phyloP scores from a whole-genome alignment of 1,139 yeast genomes.

The Lodderomyces beijingensis region DNA sequence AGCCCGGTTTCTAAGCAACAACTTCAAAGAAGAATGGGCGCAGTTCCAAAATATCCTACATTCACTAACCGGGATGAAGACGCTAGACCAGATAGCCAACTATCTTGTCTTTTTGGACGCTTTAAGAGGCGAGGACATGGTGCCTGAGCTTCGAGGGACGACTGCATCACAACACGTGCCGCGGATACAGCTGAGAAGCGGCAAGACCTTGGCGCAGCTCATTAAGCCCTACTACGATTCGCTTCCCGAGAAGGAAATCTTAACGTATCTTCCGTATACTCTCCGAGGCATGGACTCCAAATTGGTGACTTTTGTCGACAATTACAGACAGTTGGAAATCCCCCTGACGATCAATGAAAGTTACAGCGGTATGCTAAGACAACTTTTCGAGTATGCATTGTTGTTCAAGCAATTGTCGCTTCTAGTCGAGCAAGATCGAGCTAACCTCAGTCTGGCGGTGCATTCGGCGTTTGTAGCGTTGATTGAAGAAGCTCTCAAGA shows the following conservation, averaged over 20 bases:
- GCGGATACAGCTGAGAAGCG: neutral
- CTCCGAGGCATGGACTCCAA: slow-evolving; percentile 72
- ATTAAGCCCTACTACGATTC: slow-evolving; percentile 33
- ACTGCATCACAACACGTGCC: neutral
- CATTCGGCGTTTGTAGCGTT: slow-evolving; percentile 62
- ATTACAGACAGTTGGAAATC: slow-evolving; percentile 30
- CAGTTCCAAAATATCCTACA: slow-evolving; percentile 30
- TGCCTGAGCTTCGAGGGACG: neutral
- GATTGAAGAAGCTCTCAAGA: slow-evolving; percentile 47
- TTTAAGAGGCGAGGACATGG: slow-evolving; percentile 11
- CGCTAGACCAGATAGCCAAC: slow-evolving; percentile 31
- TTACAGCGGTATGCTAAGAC: slow-evolving; percentile 51
- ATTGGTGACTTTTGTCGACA: slow-evolving; percentile 45
- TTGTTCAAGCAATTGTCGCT: slow-evolving; percentile 47
- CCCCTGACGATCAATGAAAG: slow-evolving; percentile 57
- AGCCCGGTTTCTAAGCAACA: slow-evolving; percentile 23
- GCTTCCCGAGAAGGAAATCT: slow-evolving; percentile 44
- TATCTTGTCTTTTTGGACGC: slow-evolving; percentile 34
- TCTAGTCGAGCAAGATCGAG: slow-evolving; percentile 26
- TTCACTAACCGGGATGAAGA: slow-evolving; percentile 23
- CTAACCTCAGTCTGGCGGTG: slow-evolving; percentile 44
- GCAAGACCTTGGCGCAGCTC: slow-evolving; percentile 15
- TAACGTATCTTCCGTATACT: slow-evolving; percentile 60
- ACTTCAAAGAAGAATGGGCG: slow-evolving; percentile 27
- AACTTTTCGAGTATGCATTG: slow-evolving; percentile 69